Conservation (phyloP, 768 basidiomycete species). For the Termitomyces sp. region DNA sequence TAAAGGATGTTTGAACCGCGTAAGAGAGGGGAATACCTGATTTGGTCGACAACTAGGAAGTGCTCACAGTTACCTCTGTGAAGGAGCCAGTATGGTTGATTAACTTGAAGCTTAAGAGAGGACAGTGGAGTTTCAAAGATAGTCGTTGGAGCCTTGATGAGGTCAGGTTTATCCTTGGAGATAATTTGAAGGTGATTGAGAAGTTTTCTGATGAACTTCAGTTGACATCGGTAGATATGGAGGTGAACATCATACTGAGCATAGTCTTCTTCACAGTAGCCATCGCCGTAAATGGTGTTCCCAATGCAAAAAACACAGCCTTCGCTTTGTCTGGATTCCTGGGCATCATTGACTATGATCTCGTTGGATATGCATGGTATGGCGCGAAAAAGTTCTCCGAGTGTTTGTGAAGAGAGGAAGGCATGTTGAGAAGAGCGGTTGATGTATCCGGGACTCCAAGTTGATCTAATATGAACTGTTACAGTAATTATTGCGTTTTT, state of each 20-base stretch:
- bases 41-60: slow-evolving; percentile 68
- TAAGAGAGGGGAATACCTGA: slow-evolving; percentile 46
- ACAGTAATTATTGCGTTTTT: slow-evolving; percentile 53
- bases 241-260: slow-evolving; percentile 37
- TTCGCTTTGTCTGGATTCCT: slow-evolving; percentile 14
- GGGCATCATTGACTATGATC: slow-evolving; percentile 37
- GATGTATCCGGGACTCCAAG: slow-evolving; percentile 61
- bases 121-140: slow-evolving; percentile 50
- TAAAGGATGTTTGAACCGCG: slow-evolving; percentile 1
- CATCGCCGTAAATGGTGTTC: slow-evolving; percentile 57
- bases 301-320: slow-evolving; percentile 65
- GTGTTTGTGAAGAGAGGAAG: slow-evolving; percentile 68
- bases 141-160: slow-evolving; percentile 39
- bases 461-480: slow-evolving; percentile 57
- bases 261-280: slow-evolving; percentile 48
- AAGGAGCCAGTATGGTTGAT: slow-evolving; percentile 80
- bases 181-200: slow-evolving; percentile 28
- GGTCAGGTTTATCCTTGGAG: slow-evolving; percentile 27
- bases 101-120: slow-evolving; percentile 58
- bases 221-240: slow-evolving; percentile 39
- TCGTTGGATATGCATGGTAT: slow-evolving; percentile 67
- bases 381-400: slow-evolving; percentile 56
- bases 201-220: slow-evolving; percentile 26
- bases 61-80: slow-evolving; percentile 85
- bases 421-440: slow-evolving; percentile 68